phyloP scores from a whole-genome alignment of 352 stramenopile genomes.

The Globisporangium cederbergense region DNA sequence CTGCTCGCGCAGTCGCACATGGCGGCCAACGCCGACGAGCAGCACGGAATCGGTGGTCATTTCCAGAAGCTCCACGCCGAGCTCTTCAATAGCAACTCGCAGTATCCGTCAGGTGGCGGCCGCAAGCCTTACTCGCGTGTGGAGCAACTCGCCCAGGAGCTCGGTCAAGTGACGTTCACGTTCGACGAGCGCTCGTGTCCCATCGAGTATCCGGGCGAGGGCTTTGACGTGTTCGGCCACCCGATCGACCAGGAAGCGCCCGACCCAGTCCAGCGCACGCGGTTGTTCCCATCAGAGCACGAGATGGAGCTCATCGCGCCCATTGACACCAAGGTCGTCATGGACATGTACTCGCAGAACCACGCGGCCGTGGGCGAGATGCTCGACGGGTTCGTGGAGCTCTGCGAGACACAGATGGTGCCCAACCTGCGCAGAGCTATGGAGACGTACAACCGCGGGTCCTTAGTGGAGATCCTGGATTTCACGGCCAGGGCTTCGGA shows the following conservation, averaged over 20 bases:
- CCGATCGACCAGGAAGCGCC: conserved; percentile 22
- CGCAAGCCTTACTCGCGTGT: conserved; percentile 16
- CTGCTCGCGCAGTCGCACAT: conserved; percentile 42
- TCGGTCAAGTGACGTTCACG: conserved; percentile 10
- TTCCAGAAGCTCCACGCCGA: conserved; percentile 59
- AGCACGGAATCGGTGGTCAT: conserved; percentile 57
- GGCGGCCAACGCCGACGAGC: conserved; percentile 9
- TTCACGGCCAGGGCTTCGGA: conserved; percentile 63
- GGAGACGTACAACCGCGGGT: conserved; percentile 32
- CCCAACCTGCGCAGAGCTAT: conserved; percentile 40
- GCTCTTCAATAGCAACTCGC: conserved; percentile 18
- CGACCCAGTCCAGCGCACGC: conserved; percentile 7
- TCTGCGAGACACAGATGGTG: conserved; percentile 49
- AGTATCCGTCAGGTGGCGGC: neutral
- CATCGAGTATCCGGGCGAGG: conserved; percentile 29
- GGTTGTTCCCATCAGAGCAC: conserved; percentile 43
- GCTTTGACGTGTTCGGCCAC: conserved; percentile 33
- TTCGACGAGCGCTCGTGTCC: conserved; percentile 22
- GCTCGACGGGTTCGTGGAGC: conserved; percentile 61
- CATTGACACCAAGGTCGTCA: conserved; percentile 50
- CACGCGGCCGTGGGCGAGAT: conserved; percentile 57
- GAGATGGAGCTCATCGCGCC: conserved; percentile 59
- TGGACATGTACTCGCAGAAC: conserved; percentile 62
- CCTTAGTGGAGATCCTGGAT: conserved; percentile 61
- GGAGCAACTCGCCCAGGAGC: conserved; percentile 20